phyloP scores from a whole-genome alignment of 1,139 yeast species.

The Spencermartinsiella ligniputridi region DNA sequence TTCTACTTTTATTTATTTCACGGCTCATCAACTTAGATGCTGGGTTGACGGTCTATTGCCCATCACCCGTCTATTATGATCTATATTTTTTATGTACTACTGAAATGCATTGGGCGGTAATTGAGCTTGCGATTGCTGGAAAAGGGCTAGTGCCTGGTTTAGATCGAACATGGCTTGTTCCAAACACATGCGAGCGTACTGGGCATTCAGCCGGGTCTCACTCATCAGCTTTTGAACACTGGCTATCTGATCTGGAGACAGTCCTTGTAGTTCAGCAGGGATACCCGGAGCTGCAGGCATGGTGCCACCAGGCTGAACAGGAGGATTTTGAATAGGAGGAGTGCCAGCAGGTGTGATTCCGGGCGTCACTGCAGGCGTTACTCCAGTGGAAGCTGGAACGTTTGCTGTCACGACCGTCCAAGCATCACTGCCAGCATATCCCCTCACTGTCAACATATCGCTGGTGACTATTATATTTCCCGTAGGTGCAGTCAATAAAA shows the following conservation, averaged over 20 bases:
- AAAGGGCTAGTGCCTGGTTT: slow-evolving; percentile 63
- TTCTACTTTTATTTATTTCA: too few species aligned
- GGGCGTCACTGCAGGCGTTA: background rate
- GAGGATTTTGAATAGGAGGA: background rate
- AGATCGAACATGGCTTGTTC: slow-evolving; percentile 88
- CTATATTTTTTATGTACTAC: slow-evolving; percentile 1
- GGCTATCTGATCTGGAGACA: slow-evolving; percentile 59
- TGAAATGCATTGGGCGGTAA: slow-evolving; percentile 58
- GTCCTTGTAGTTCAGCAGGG: slow-evolving; percentile 24
- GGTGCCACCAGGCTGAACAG: slow-evolving; percentile 17
- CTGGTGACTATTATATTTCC: slow-evolving; percentile 79
- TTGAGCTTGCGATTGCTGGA: slow-evolving; percentile 54
- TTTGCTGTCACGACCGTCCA: slow-evolving; percentile 41
- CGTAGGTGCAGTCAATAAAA: slow-evolving; percentile 59
- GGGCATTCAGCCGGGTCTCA: slow-evolving; percentile 72
- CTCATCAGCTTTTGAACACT: slow-evolving; percentile 59
- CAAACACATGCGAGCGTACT: slow-evolving; percentile 77
- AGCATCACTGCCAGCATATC: slow-evolving; percentile 54
- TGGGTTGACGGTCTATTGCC: too few species aligned
- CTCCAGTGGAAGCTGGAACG: slow-evolving; percentile 5
- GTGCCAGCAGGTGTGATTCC: slow-evolving; percentile 14
- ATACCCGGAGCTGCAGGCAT: slow-evolving; percentile 16
- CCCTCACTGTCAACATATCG: slow-evolving; percentile 68
- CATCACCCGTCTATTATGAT: too few species aligned
- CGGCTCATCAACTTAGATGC: too few species aligned